phyloP scores from a whole-genome alignment of 2,329 filamentous ascomycete species.

The Botrytis hyacinthi region DNA sequence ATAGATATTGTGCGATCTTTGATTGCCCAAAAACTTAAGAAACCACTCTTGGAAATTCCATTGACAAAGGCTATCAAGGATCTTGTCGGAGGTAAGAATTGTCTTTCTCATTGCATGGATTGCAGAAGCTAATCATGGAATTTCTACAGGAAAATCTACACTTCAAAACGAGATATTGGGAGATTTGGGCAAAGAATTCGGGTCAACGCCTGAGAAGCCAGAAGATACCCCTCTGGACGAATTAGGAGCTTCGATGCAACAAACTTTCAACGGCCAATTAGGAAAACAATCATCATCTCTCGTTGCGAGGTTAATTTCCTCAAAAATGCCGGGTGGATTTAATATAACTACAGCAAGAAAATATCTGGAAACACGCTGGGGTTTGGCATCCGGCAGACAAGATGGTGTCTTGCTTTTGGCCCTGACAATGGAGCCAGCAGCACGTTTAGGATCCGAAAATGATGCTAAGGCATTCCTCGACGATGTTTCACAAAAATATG shows the following conservation, averaged over 20 bases:
- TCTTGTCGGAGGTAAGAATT: slow-evolving; percentile 82
- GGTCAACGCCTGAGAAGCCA: slow-evolving; percentile 95
- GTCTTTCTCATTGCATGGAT: not conserved
- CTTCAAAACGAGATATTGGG: slow-evolving; percentile 98
- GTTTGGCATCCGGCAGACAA: slow-evolving; percentile 79
- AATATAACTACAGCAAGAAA: slow-evolving; percentile 96
- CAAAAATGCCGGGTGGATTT: slow-evolving; percentile 99
- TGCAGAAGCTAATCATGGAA: slow-evolving; percentile 26
- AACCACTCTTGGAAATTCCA: slow-evolving; percentile 82
- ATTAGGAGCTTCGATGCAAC: slow-evolving; percentile 90
- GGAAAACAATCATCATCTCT: slow-evolving; percentile 95
- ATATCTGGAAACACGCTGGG: slow-evolving; percentile 93
- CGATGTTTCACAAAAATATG: slow-evolving; percentile 85
- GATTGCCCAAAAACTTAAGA: slow-evolving; percentile 97
- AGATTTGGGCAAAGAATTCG: slow-evolving; percentile 97
- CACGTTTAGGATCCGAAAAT: slow-evolving; percentile 82
- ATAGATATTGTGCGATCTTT: slow-evolving; percentile 85
- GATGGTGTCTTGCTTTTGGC: slow-evolving; percentile 86
- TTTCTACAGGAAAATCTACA: slow-evolving; percentile 80
- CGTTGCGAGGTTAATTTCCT: slow-evolving; percentile 91
- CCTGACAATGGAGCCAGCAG: slow-evolving; percentile 86
- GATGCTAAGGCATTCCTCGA: slow-evolving; percentile 95
- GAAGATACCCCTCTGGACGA: slow-evolving; percentile 97
- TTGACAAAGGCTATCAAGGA: slow-evolving; percentile 98
- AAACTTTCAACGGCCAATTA: slow-evolving; percentile 97